A percentile compares a stretch with the other conserved stretches of the same genome.
Conservation (phyloP, 2,329 filamentous ascomycete species). For the Arthrocladium fulminans region DNA sequence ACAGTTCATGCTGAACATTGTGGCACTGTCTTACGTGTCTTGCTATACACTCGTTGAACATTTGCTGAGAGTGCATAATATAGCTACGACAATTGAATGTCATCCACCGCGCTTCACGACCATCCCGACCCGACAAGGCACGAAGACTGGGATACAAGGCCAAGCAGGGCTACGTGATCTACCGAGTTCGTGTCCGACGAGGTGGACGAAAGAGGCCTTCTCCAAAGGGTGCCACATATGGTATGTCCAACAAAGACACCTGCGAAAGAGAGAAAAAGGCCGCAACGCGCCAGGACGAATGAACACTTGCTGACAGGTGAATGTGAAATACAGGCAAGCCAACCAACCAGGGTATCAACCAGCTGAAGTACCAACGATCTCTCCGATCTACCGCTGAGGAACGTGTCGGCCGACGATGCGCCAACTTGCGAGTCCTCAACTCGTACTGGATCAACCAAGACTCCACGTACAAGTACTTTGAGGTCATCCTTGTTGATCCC, state of each 20-base stretch:
- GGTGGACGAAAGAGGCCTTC: conserved; percentile 97
- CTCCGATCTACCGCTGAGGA: conserved; percentile 97
- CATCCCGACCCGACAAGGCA: conserved; percentile 98
- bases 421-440: conserved; percentile 98
- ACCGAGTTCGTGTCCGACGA: conserved; percentile 95
- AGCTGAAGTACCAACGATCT: conserved; percentile 99
- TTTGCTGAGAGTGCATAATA: conserved; percentile 99
- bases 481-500: conserved; percentile 99
- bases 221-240: conserved; percentile 97
- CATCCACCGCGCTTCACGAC: conserved; percentile 97
- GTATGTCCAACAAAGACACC: conserved; percentile 46
- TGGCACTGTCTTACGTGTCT: conserved; percentile 37
- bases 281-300: no score
- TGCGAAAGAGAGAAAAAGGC: not conserved
- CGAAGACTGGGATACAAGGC: conserved; percentile 99
- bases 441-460: conserved; percentile 99
- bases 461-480: conserved; percentile 99
- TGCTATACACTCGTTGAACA: conserved; percentile 99
- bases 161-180: conserved; percentile 99
- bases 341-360: conserved; percentile 99
- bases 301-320: conserved; percentile 4
- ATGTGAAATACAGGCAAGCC: conserved; percentile 68
- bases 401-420: conserved; percentile 98
- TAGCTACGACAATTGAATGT: conserved; percentile 99
- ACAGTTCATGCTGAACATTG: conserved; percentile 29